phyloP scores from a whole-genome alignment of 1,284 basidiomycete genomes.

The Blastosporella zonata region DNA sequence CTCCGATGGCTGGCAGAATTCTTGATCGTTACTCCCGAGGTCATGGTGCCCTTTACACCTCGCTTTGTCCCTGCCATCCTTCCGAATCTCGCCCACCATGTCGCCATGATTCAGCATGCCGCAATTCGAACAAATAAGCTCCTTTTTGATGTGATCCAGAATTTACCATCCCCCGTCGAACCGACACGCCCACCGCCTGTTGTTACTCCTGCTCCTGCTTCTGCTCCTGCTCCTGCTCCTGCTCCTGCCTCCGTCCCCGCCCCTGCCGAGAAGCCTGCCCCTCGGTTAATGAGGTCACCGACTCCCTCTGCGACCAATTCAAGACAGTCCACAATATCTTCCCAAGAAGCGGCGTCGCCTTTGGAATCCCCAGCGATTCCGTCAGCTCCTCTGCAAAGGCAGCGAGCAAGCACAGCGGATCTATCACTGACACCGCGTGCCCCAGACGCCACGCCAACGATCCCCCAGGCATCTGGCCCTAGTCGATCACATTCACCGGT shows the following conservation, averaged over 20 bases:
- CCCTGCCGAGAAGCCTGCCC: slow-evolving; percentile 26
- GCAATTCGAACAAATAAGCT: slow-evolving; percentile 87
- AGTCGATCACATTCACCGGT: slow-evolving; percentile 58
- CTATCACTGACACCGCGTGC: slow-evolving; percentile 28
- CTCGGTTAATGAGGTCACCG: slow-evolving; percentile 48
- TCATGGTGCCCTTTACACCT: slow-evolving; percentile 94
- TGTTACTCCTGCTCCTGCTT: neutral
- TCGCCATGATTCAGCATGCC: slow-evolving; percentile 83
- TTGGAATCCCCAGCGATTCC: slow-evolving; percentile 26
- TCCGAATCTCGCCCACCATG: slow-evolving; percentile 92
- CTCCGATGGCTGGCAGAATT: slow-evolving; percentile 94
- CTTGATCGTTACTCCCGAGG: slow-evolving; percentile 83
- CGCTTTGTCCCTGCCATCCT: slow-evolving; percentile 90
- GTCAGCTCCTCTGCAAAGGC: slow-evolving; percentile 19
- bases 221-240: neutral
- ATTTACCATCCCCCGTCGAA: slow-evolving; percentile 71
- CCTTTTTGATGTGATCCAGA: slow-evolving; percentile 83
- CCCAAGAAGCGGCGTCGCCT: slow-evolving; percentile 40
- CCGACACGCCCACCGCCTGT: slow-evolving; percentile 40
- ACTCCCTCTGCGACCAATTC: slow-evolving; percentile 43
- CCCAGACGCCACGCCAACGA: slow-evolving; percentile 17
- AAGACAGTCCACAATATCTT: slow-evolving; percentile 44
- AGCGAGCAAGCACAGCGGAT: slow-evolving; percentile 30
- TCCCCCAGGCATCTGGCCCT: slow-evolving; percentile 22
- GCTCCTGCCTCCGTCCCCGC: neutral